Base-by-base conservation (phyloP, 1,284 basidiomycete species). In the Ceratobasidium sp. region DNA sequence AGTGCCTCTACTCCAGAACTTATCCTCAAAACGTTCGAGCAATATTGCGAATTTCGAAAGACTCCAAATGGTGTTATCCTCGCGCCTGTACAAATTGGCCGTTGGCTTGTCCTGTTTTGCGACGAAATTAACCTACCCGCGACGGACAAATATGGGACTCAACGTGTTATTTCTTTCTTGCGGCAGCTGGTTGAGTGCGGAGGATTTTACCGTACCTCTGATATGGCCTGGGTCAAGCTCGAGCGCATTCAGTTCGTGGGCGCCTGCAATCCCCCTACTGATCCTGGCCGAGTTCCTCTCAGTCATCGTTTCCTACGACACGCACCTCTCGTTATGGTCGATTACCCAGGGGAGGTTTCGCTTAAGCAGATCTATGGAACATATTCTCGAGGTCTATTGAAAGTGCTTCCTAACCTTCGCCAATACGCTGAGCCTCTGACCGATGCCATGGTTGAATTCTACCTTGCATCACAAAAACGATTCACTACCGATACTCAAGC, bases 181-280 rank as follows among this genome's bases (percentile, higher is more conserved):
- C 94, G 98, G 71, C 98, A 99, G 85, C 90, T 99, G 58, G 96
- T 99, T 68, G 98, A 99, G 86, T 91, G 90, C 40, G 94, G 95
- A 66, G 98, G 98, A 1, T 99, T 96, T 85, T 99, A 97, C 95
- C 90, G 98, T 39, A 92, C 97, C 2, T 91, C 90, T 15, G 98
- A 99, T 85, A 96, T 97, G 90, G 91, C 96, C 9, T 99, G 98
- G 98, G 97, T 99, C 81, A 95, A 93, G 82, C 89, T 99, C 78
- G 98, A 99, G 85, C 93, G 98, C 33, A 98, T 99, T 80, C 98
- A 99, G 85, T 99, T 99, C 83, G 98, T 99, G 56, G 98, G 98
- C 46, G 98, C 98, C 63, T 99, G 98, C 87, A 99, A 99, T 84
- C 98, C 98, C 28, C 98, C 98, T 0, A 99, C 98, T n/a, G 98